Evolutionary conservation across 148 eudicot species (phyloP).

Genomic region (Chenopodium album): DNA sequence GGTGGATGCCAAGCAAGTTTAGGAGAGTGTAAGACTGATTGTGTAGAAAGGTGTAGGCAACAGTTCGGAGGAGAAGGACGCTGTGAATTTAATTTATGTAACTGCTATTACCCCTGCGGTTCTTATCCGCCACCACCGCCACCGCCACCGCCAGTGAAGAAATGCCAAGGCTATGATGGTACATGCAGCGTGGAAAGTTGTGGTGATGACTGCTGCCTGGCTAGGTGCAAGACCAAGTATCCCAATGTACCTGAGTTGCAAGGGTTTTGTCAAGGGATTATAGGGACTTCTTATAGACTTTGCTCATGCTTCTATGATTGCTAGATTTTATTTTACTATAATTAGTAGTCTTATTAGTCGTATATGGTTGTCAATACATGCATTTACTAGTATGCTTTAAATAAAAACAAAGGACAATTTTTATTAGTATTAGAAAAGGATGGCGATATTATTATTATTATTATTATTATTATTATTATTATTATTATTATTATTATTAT

Average conservation of each 20-base stretch:
- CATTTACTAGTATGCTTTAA: too few species aligned
- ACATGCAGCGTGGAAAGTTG: background rate
- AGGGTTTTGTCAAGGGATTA: background rate
- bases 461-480: too few species aligned
- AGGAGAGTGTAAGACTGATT: conserved; percentile 8
- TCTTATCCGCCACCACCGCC: background rate
- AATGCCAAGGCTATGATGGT: background rate
- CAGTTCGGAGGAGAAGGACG: background rate
- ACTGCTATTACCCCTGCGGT: background rate
- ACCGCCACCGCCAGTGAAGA: background rate
- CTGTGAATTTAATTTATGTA: background rate
- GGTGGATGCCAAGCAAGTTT: background rate
- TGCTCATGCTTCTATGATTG: conserved; percentile 12
- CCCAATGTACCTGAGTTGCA: background rate
- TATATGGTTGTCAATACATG: too few species aligned
- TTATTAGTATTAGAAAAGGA: too few species aligned
- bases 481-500: too few species aligned
- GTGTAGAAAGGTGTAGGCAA: conserved; percentile 4
- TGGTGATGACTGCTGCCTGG: conserved; percentile 1
- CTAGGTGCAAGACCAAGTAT: background rate
- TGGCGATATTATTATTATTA: too few species aligned
- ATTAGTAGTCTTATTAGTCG: background rate
- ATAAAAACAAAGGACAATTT: too few species aligned
- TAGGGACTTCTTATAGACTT: background rate
- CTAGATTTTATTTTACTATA: background rate